These are phyloP conservation scores for Fusarium mundagurra DNA, from an alignment of 2,329 filamentous ascomycete genomes.

Conservation along the genomic window DNA sequence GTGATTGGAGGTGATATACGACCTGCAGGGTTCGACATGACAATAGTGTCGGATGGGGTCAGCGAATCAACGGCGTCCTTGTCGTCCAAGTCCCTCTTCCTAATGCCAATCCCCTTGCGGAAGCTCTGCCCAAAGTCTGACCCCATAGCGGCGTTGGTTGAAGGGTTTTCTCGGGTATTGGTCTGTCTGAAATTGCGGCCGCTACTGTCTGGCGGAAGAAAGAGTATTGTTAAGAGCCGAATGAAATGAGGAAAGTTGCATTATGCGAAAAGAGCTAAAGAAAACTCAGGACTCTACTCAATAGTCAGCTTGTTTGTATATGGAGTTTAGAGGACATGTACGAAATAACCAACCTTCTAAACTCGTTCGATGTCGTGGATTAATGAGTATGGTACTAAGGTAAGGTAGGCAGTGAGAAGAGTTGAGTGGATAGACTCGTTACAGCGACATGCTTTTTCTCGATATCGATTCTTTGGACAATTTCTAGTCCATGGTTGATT, in stretches of 20 bases:
- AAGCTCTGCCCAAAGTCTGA: conserved; percentile 37
- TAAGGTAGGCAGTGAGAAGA: conserved; percentile 21
- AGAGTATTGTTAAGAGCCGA: conserved; percentile 38
- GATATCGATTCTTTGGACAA: conserved; percentile 12
- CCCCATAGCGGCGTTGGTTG: conserved; percentile 41
- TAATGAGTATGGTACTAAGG: conserved; percentile 7
- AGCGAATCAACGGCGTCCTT: conserved; percentile 39
- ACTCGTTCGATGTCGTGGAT: conserved; percentile 13
- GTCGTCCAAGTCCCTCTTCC: conserved; percentile 36
- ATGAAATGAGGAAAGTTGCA: conserved; percentile 41
- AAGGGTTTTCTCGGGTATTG: conserved; percentile 21
- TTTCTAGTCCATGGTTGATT: conserved; percentile 31
- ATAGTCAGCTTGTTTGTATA: conserved; percentile 24
- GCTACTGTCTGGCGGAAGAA: conserved; percentile 26
- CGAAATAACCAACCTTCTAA: conserved; percentile 11
- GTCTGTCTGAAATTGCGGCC: conserved; percentile 26
- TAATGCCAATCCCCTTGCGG: conserved; percentile 33
- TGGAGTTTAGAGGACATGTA: background rate
- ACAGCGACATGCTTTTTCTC: conserved; percentile 9
- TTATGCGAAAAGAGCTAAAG: conserved; percentile 30
- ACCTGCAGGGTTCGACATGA: conserved; percentile 41
- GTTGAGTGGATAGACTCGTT: conserved; percentile 16
- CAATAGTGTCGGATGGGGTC: conserved; percentile 37
- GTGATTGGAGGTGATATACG: conserved; percentile 44
- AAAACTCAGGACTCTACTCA: conserved; percentile 1